phyloP scores from a whole-genome alignment of 495 filamentous ascomycete genomes.

The Melanomma pulvis-pyrius region DNA sequence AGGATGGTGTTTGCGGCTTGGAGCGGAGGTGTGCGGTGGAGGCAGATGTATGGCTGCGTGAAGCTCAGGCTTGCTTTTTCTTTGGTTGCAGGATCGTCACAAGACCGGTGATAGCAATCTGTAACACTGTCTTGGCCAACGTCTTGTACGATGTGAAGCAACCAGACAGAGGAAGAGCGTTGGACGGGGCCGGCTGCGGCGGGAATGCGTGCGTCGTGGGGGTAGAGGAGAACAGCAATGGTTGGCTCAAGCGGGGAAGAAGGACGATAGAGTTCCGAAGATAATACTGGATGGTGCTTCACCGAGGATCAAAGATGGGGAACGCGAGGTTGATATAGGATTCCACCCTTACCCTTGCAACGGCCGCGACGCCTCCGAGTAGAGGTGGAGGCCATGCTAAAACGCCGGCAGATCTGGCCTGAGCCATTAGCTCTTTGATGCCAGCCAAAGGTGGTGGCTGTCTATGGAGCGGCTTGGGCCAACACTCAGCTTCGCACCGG shows the following conservation, averaged over 20 bases:
- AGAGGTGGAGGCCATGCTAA: conserved; percentile 33
- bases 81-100: conserved; percentile 25
- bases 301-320: conserved; percentile 22
- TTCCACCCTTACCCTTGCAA: conserved; percentile 33
- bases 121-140: conserved; percentile 31
- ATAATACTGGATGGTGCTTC: conserved; percentile 12
- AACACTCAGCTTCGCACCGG: neutral
- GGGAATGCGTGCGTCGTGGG: conserved; percentile 35
- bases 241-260: conserved; percentile 12
- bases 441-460: too few species aligned
- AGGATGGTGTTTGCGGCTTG: neutral
- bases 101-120: conserved; percentile 34
- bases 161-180: conserved; percentile 19
- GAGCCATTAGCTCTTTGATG: neutral
- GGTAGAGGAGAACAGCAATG: conserved; percentile 19
- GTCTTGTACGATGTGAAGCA: conserved; percentile 25
- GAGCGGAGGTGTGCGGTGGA: conserved; percentile 16
- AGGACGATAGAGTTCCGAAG: conserved; percentile 26
- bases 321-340: conserved; percentile 27
- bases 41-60: conserved; percentile 31
- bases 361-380: conserved; percentile 13
- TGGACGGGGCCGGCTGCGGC: conserved; percentile 27
- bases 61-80: conserved; percentile 31
- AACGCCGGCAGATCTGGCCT: conserved; percentile 15
- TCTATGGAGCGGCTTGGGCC: neutral